phyloP scores from a whole-genome alignment of 2,329 filamentous ascomycete species.

The Colletotrichum lindemuthianum region DNA sequence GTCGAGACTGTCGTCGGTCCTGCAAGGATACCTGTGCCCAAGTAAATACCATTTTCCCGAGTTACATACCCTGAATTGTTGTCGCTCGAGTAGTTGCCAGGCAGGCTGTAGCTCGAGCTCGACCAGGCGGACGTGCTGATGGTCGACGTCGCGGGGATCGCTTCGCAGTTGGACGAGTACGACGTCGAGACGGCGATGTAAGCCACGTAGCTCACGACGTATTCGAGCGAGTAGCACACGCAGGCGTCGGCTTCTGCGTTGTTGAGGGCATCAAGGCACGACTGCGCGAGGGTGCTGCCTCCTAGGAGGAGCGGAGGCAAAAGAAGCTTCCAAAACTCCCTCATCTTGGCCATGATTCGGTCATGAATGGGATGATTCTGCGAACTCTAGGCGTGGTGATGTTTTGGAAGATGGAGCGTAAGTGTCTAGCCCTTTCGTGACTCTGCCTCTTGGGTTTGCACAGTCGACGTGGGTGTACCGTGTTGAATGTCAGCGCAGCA shows the following conservation, averaged over 20 bases:
- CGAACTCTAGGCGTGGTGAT: neutral
- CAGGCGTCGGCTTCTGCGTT: constrained; percentile 18
- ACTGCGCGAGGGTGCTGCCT: constrained; percentile 9
- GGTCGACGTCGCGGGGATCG: constrained; percentile 4
- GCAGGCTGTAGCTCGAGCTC: neutral
- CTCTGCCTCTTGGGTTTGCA: no score
- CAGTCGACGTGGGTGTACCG: no score
- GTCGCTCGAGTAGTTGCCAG: neutral
- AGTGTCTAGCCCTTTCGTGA: no score
- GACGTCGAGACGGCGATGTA: constrained; percentile 31
- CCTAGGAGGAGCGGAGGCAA: constrained; percentile 20
- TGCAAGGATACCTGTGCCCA: constrained; percentile 12
- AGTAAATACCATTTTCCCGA: constrained; percentile 16
- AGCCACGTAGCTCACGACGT: constrained; percentile 30
- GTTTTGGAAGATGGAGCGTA: neutral
- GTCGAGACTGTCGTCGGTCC: constrained; percentile 21
- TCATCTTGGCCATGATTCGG: neutral
- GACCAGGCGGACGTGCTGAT: neutral
- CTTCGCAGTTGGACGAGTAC: constrained; percentile 23
- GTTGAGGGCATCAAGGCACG: constrained; percentile 30
- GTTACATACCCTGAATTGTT: constrained; percentile 23
- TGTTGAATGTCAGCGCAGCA: no score
- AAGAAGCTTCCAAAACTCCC: constrained; percentile 13
- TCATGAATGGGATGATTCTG: neutral
- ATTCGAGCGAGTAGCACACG: constrained; percentile 28